Conservation (phyloP, 1,139 yeast genomes). For the Candida neerlandica region DNA sequence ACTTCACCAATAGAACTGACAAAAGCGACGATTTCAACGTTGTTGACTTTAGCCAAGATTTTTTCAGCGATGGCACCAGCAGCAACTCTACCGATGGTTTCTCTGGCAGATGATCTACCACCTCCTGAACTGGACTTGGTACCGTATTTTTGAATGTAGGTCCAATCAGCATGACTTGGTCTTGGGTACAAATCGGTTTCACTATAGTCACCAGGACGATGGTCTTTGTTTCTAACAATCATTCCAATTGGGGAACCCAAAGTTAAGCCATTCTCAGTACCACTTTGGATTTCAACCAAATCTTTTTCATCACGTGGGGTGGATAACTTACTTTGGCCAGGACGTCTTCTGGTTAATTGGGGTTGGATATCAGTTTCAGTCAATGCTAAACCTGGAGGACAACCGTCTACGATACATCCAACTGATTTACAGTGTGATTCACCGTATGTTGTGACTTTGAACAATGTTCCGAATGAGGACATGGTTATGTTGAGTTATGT, state of each 20-base stretch:
- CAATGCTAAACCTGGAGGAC: constrained; percentile 90
- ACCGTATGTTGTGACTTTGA: constrained; percentile 89
- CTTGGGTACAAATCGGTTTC: constrained; percentile 96
- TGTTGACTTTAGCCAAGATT: constrained; percentile 71
- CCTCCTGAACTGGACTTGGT: constrained; percentile 94
- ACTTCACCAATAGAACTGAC: constrained; percentile 87
- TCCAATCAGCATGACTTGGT: constrained; percentile 97
- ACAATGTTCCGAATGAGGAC: constrained; percentile 50
- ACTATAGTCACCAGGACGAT: constrained; percentile 92
- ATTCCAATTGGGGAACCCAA: constrained; percentile 95
- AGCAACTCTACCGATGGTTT: constrained; percentile 97
- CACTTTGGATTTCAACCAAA: constrained; percentile 88
- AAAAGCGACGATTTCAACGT: constrained; percentile 94
- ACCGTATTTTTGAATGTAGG: constrained; percentile 89
- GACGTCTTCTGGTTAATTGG: constrained; percentile 94
- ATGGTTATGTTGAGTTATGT: constrained; percentile 18
- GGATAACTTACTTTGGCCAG: constrained; percentile 90
- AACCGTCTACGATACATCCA: constrained; percentile 98
- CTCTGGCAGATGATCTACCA: constrained; percentile 96
- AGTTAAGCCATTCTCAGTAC: constrained; percentile 88
- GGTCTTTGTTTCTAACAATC: constrained; percentile 92
- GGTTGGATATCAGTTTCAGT: constrained; percentile 91
- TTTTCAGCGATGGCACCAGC: constrained; percentile 99
- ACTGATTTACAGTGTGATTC: constrained; percentile 98
- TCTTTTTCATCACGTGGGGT: constrained; percentile 98